Conservation (phyloP, 2,329 filamentous ascomycete species). For the Colletotrichum siamense region DNA sequence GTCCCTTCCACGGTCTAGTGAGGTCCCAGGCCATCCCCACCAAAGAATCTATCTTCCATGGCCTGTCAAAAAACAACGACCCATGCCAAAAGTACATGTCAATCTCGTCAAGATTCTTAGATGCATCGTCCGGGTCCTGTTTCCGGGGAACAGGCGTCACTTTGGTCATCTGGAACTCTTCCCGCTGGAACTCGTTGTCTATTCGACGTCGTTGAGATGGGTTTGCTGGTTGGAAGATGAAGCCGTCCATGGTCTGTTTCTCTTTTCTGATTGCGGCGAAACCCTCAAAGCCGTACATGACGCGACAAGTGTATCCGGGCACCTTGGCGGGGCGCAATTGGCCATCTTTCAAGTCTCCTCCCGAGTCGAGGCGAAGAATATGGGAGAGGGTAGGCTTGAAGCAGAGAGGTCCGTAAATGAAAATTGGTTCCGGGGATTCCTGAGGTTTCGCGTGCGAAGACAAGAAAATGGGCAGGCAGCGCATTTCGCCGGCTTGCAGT, state of each 20-base stretch:
- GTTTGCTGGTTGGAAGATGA: not conserved
- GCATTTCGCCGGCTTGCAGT: not conserved
- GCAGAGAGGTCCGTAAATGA: not conserved
- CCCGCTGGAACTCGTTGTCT: not conserved
- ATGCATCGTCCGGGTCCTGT: not conserved
- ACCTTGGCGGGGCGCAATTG: not conserved
- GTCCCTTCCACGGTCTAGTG: not conserved
- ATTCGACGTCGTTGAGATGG: not conserved
- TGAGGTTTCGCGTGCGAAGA: not conserved
- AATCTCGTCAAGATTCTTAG: not conserved
- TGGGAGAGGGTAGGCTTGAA: not conserved
- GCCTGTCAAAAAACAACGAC: not conserved
- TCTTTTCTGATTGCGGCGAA: not conserved
- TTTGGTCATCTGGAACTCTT: not conserved
- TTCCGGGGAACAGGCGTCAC: not conserved
- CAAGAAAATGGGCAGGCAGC: not conserved
- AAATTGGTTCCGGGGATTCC: not conserved
- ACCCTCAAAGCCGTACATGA: not conserved
- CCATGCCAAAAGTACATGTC: not conserved
- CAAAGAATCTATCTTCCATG: not conserved
- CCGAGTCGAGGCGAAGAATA: not conserved
- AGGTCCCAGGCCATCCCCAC: not conserved
- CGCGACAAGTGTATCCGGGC: not conserved
- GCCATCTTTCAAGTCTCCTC: not conserved
- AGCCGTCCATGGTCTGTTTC: not conserved